Base-by-base conservation (phyloP, 2,329 filamentous ascomycete genomes). In the Pezicula neosporulosa region DNA sequence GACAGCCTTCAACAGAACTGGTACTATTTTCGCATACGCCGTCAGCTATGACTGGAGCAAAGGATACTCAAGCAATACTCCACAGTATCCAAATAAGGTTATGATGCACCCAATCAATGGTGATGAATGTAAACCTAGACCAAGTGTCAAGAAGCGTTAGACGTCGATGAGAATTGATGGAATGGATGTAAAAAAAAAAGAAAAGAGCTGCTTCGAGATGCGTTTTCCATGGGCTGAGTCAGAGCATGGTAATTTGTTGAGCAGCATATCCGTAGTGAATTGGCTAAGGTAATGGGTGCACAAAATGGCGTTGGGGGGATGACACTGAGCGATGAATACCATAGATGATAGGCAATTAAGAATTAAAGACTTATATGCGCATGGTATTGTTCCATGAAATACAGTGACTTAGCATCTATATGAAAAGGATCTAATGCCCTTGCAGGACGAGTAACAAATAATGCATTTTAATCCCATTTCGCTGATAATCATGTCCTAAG, bases 21-120 rank as follows among this genome's bases (percentile, higher is more conserved):
- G 94, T 48, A 86, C 72, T 66, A 90, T 93, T 64, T 94, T 94
- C 66, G 89, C 89, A 15, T 94, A 94, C 62, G 90, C 92, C 24
- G 83, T 97, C 44, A 91, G 90, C 68, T 99, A 99, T 70, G 94
- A 99, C 74, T 99, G 94, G 94, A 91, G 88, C 74, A 97, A 99
- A 77, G 94, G 94, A 15, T 97, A 93, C 73, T 83, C 88, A 58
- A 82, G 78, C 59, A 97, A 97, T 72, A 94, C 77, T 24, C 83
- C 84, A 51, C 80, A 79, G 59, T 84, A 83, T 54, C 83, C 88
- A 8, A 88, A 83, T 70, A 94, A 94, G 74, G 85, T 94, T 48
- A 91, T 91, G 85, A 77, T 96, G 67, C 89, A 95, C 67, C 85
- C 89, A 1, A 82, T 95, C 12, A 73, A 72, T 30, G 77, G 75